These are phyloP conservation scores for Cercospora canescens DNA, from an alignment of 2,329 filamentous ascomycete genomes.

Conservation along the genomic window DNA sequence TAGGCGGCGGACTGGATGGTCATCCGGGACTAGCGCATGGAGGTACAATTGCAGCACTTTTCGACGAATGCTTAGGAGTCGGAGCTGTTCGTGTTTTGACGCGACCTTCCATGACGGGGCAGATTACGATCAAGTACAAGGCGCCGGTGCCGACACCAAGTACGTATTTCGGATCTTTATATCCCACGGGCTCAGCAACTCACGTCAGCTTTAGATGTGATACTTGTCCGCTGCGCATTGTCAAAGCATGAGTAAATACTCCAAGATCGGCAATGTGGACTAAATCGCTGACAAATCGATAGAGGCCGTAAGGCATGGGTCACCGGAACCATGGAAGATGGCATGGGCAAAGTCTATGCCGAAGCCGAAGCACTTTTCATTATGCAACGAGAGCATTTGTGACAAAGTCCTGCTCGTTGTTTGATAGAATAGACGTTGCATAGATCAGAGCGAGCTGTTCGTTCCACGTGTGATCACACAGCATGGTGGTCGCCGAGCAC, in stretches of 20 bases:
- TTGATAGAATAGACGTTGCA: neutral
- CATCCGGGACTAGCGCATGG: conserved; percentile 14
- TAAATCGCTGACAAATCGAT: neutral
- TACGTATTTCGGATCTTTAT: neutral
- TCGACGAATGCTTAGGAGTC: conserved; percentile 13
- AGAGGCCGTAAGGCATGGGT: conserved; percentile 16
- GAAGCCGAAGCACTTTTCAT: conserved; percentile 7
- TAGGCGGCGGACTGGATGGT: conserved; percentile 14
- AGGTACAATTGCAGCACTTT: conserved; percentile 14
- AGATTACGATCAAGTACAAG: conserved; percentile 15
- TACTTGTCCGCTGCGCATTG: conserved; percentile 12
- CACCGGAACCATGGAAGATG: conserved; percentile 17
- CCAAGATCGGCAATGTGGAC: neutral
- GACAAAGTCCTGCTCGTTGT: neutral
- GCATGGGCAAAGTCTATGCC: conserved; percentile 14
- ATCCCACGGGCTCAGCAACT: neutral
- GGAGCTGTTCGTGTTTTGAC: conserved; percentile 9
- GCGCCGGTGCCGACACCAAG: conserved; percentile 16
- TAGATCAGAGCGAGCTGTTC: neutral
- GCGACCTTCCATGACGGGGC: conserved; percentile 8
- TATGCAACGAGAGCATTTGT: conserved; percentile 2
- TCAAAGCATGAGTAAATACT: conserved; percentile 1
- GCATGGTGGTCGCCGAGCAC: too few species aligned
- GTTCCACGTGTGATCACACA: neutral
- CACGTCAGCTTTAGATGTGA: neutral